A percentile compares a stretch with the other conserved stretches of the same genome.
These are phyloP conservation scores for Daldinia decipiens DNA, from an alignment of 495 filamentous ascomycete genomes.

Conservation along the genomic window DNA sequence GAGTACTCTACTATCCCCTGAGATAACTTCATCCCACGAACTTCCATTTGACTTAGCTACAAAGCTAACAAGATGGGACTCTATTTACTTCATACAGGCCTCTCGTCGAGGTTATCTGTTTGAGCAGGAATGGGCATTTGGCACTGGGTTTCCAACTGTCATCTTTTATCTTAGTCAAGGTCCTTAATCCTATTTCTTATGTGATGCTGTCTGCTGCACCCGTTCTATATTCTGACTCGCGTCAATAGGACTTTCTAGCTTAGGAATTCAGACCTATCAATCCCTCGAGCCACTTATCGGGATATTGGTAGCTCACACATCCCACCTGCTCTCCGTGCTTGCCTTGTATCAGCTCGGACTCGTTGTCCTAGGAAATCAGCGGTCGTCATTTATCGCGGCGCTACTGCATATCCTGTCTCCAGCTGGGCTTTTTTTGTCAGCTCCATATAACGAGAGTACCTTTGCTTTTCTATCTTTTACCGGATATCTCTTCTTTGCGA, in stretches of 20 bases:
- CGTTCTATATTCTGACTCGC: neutral
- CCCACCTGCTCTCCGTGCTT: slow-evolving; percentile 80
- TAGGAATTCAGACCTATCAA: slow-evolving; percentile 25
- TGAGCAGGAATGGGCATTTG: slow-evolving; percentile 98
- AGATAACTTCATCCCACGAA: slow-evolving; percentile 63
- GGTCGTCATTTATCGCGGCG: slow-evolving; percentile 72
- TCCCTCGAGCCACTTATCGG: slow-evolving; percentile 60
- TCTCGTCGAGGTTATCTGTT: slow-evolving; percentile 79
- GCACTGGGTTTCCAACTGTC: slow-evolving; percentile 69
- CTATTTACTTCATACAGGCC: slow-evolving; percentile 81
- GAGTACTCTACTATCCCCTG: slow-evolving; percentile 65
- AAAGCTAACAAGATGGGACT: slow-evolving; percentile 88
- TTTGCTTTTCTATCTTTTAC: slow-evolving; percentile 82
- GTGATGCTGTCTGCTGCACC: neutral
- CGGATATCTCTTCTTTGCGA: slow-evolving; percentile 76
- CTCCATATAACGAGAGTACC: slow-evolving; percentile 83
- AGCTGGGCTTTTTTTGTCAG: slow-evolving; percentile 88
- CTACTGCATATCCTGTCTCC: slow-evolving; percentile 84
- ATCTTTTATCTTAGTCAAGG: slow-evolving; percentile 53
- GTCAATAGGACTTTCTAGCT: slow-evolving; percentile 31
- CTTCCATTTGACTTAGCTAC: slow-evolving; percentile 57
- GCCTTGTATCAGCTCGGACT: slow-evolving; percentile 71
- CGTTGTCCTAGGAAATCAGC: slow-evolving; percentile 55
- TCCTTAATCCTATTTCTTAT: slow-evolving; percentile 41
- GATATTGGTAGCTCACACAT: slow-evolving; percentile 71